Evolutionary conservation across 2,329 filamentous ascomycete species (phyloP), one percentile per base, ranked within the genome.

Genomic region (Colletotrichum graminicola): DNA sequence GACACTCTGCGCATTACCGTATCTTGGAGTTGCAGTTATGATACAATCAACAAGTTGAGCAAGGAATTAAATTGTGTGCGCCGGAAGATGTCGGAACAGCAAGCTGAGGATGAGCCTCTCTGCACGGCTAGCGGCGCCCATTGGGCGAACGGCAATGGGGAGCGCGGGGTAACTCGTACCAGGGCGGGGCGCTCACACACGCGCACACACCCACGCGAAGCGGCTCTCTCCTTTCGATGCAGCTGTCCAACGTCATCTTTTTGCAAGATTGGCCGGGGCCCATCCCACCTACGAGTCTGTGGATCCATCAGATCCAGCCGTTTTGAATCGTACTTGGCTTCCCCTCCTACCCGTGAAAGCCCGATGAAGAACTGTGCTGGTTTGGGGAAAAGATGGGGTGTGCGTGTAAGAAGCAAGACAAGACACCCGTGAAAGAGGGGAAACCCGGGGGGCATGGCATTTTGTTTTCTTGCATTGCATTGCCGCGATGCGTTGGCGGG

Each of bases 161-260:
- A 51, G 36, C 71, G 70, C 66, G 65, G 69, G 69, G 69, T 72
- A 72, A 41, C 29, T 54, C 49, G 32, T 59, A 47, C 52, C 60
- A 71, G 57, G n/a, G 69, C 21, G 62, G 72, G 72, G 69, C 61
- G 18, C 26, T 6, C 26, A 52, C 23, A 54, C 34, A 16, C 21
- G 5, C 32, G 23, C n/a, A 26, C 32, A 36, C 7, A 26, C 32
- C n/a, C 54, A 23, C 12, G 23, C 21, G 16, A 56, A 62, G 66
- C 66, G 71, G 71, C 71, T 73, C 73, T 74, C 47, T 36, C 47
- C 36, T 26, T 52, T 36, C 34, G 45, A 49, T 62, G 59, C 66
- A 69, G 62, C 61, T 61, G 29, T 57, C 57, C 45, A 66, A 73
- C 72, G 72, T 73, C 72, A 73, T 73, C 71, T 57, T 66, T 65